phyloP scores from a whole-genome alignment of 352 stramenopile species.

The Aphanomyces euteiches region DNA sequence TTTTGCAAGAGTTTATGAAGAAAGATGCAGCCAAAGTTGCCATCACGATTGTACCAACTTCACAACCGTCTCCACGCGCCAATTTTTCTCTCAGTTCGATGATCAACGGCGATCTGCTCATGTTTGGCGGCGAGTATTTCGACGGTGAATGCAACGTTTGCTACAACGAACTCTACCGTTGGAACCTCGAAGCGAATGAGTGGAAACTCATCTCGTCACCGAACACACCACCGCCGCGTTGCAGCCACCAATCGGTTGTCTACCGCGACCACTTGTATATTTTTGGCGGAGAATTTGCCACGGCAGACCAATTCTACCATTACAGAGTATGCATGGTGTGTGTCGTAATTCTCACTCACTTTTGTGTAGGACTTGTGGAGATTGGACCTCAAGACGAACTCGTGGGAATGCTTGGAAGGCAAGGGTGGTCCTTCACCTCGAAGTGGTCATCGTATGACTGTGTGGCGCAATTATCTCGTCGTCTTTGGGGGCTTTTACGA shows the following conservation, averaged over 20 bases:
- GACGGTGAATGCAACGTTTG: slow-evolving; percentile 95
- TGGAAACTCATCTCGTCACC: slow-evolving; percentile 89
- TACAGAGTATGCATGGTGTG: slow-evolving; percentile 66
- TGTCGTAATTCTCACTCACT: background rate
- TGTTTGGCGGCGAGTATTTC: slow-evolving; percentile 98
- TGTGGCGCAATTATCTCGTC: slow-evolving; percentile 95
- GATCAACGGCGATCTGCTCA: slow-evolving; percentile 61
- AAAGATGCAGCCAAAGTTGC: slow-evolving; percentile 69
- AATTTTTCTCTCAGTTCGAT: slow-evolving; percentile 80
- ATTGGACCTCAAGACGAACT: slow-evolving; percentile 91
- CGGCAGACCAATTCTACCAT: slow-evolving; percentile 97
- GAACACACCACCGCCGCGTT: slow-evolving; percentile 87
- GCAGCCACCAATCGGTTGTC: slow-evolving; percentile 92
- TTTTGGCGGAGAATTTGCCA: slow-evolving; percentile 96
- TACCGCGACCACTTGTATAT: slow-evolving; percentile 96
- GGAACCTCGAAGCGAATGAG: slow-evolving; percentile 83
- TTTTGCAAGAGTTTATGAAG: slow-evolving; percentile 75
- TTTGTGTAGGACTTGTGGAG: slow-evolving; percentile 76
- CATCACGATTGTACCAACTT: slow-evolving; percentile 47
- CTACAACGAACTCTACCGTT: slow-evolving; percentile 95
- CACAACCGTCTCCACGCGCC: slow-evolving; percentile 61
- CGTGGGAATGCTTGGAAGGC: slow-evolving; percentile 91
- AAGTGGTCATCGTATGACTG: slow-evolving; percentile 91
- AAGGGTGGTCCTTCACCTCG: slow-evolving; percentile 72
- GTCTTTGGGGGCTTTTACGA: slow-evolving; percentile 98